Evolutionary conservation across 148 eudicot species (phyloP), one percentile per base, ranked within the genome.

Genomic region (Chenopodium berlandieri): DNA sequence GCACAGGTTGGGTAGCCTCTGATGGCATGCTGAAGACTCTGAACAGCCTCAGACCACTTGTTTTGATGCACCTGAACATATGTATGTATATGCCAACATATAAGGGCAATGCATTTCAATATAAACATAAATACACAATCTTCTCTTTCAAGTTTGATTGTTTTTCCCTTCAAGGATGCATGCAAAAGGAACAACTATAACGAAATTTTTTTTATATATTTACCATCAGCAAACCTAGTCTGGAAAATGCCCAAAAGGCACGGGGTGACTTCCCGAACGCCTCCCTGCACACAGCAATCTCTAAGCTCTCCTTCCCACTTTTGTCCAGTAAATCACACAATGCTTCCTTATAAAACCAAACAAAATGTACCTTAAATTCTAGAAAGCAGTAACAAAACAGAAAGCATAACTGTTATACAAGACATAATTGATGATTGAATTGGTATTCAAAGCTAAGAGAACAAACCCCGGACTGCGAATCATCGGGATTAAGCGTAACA

Each of bases 201-300:
- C 54, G 67, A 16, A 25, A 75, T 23, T 23, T 23, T 23, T 23
- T 23, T 23, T 30, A 37, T 25, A 31, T 82, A 40, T 40, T 40
- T 40, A 96, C 99, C 99, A 88, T 90, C 83, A 96, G 91, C 80
- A 73, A 96, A 75, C 99, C 99, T 81, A 92, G 67, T 87, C 97
- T 91, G 34, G 90, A 86, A 60, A 90, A 90, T 73, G 99, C 98
- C 99, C 98, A 96, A 79, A 92, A 96, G 30, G 98, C 97, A 86
- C 97, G 92, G 25, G 99, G 92, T 4, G 98, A 94, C 87, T 90
- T 94, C 71, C 85, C 89, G 1, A 91, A 89, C 65, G 99, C 97
- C 80, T 94, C 98, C n/a, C 88, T 88, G 79, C 99, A 96, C 37
- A 92, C 89, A 73, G 94, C 88, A 78, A 94, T 31, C 89, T 91